phyloP scores from a whole-genome alignment of 768 basidiomycete species.

The Gymnopilus junonius region DNA sequence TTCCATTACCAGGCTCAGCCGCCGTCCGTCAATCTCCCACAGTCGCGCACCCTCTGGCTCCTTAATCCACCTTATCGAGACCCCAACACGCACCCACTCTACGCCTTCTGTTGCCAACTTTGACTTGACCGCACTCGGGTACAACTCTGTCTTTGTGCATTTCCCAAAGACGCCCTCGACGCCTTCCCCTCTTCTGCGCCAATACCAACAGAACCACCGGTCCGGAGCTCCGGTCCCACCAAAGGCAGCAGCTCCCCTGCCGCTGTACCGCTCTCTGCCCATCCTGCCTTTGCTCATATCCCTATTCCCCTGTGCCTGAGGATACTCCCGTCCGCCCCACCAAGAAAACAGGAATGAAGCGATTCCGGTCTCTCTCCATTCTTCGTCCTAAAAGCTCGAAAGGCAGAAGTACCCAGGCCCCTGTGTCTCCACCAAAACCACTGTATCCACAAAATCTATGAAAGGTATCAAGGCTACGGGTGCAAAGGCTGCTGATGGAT shows the following conservation, averaged over 20 bases:
- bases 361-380: constrained; percentile 48
- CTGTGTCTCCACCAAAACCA: constrained; percentile 26
- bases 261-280: constrained; percentile 17
- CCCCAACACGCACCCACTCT: constrained; percentile 39
- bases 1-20: constrained; percentile 39
- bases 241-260: constrained; percentile 16
- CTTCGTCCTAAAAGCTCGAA: constrained; percentile 46
- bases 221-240: constrained; percentile 10
- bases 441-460: constrained; percentile 13
- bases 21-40: constrained; percentile 42
- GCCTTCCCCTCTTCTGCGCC: constrained; percentile 37
- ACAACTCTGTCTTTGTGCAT: constrained; percentile 68
- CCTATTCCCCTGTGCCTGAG: constrained; percentile 27
- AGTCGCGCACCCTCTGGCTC: constrained; percentile 48
- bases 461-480: constrained; percentile 15
- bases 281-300: constrained; percentile 19
- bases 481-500: neutral
- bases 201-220: constrained; percentile 17
- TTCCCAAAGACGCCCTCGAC: constrained; percentile 56
- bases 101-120: constrained; percentile 54
- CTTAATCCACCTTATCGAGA: constrained; percentile 49
- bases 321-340: constrained; percentile 8
- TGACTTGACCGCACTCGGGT: constrained; percentile 65
- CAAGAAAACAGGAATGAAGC: constrained; percentile 26
- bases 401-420: constrained; percentile 23